These are phyloP conservation scores for Graphium sp. DNA, from an alignment of 2,329 filamentous ascomycete species.

Conservation along the genomic window DNA sequence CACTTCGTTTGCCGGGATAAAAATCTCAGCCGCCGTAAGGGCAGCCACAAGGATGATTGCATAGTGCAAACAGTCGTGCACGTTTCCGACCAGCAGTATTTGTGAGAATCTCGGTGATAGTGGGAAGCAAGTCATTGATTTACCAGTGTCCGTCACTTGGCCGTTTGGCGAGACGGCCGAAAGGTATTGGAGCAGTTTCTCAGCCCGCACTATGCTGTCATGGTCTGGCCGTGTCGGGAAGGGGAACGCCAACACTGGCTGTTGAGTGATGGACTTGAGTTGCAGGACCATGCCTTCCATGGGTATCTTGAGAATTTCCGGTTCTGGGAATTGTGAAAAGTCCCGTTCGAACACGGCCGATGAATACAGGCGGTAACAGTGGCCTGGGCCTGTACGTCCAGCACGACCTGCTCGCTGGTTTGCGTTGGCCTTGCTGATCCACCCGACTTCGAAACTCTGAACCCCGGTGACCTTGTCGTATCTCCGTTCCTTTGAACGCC, in stretches of 20 bases:
- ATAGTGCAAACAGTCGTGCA: conserved; percentile 68
- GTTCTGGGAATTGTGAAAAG: conserved; percentile 71
- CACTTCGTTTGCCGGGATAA: conserved; percentile 66
- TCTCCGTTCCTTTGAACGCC: conserved; percentile 78
- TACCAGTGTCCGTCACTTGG: conserved; percentile 57
- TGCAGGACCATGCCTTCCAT: conserved; percentile 87
- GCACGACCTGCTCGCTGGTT: conserved; percentile 85
- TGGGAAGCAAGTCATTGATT: conserved; percentile 75
- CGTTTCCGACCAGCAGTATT: conserved; percentile 76
- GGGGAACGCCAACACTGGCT: conserved; percentile 83
- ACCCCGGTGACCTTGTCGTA: conserved; percentile 82
- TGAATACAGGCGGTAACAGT: conserved; percentile 90
- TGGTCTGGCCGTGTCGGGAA: conserved; percentile 83
- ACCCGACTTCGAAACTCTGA: conserved; percentile 86
- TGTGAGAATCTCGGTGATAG: conserved; percentile 80
- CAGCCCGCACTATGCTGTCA: conserved; percentile 61
- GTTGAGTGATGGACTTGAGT: conserved; percentile 85
- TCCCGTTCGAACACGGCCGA: conserved; percentile 87
- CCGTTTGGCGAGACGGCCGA: conserved; percentile 59
- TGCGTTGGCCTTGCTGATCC: conserved; percentile 95
- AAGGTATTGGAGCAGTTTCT: conserved; percentile 72
- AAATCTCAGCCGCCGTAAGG: conserved; percentile 75
- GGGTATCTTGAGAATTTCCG: conserved; percentile 79
- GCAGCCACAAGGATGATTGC: conserved; percentile 79
- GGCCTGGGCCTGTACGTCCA: conserved; percentile 85